These are phyloP conservation scores for Chrysoporthe deuterocubensis DNA, from an alignment of 2,329 filamentous ascomycete species.

Conservation along the genomic window DNA sequence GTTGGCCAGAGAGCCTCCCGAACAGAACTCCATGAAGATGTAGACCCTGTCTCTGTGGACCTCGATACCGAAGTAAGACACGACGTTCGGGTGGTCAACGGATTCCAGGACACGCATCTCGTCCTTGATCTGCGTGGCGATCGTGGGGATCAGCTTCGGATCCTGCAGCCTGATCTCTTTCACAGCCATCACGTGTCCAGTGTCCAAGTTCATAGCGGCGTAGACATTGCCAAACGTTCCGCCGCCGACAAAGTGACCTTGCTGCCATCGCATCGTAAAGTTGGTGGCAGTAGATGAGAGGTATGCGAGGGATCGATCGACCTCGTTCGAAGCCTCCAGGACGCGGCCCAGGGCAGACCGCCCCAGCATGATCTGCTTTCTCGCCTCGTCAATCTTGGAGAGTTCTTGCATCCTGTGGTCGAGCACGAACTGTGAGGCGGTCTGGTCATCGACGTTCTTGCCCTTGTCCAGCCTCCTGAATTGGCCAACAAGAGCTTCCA, in stretches of 20 bases:
- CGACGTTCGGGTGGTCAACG: conserved; percentile 95
- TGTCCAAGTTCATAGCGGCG: conserved; percentile 95
- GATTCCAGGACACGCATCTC: conserved; percentile 97
- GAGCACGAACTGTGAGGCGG: conserved; percentile 75
- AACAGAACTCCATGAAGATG: conserved; percentile 99
- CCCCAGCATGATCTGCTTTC: conserved; percentile 81
- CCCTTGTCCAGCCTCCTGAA: conserved; percentile 80
- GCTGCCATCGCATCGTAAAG: conserved; percentile 95
- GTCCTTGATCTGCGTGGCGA: conserved; percentile 91
- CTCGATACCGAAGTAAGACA: conserved; percentile 97
- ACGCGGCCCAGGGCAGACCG: conserved; percentile 88
- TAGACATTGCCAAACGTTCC: conserved; percentile 98
- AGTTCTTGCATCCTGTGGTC: conserved; percentile 77
- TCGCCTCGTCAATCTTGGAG: conserved; percentile 73
- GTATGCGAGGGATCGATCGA: conserved; percentile 91
- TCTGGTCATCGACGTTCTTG: conserved; percentile 76
- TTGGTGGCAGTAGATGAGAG: conserved; percentile 94
- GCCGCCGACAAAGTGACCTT: conserved; percentile 96
- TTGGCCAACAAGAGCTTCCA: conserved; percentile 79
- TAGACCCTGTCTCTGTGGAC: conserved; percentile 99
- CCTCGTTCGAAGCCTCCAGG: conserved; percentile 91
- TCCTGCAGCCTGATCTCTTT: conserved; percentile 98
- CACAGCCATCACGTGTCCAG: conserved; percentile 95
- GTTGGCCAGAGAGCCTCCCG: conserved; percentile 86
- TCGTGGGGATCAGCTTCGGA: conserved; percentile 91